A percentile compares a stretch with the other conserved stretches of the same genome.
Conservation (phyloP, 768 basidiomycete species). For the Ephemerocybe angulata region DNA sequence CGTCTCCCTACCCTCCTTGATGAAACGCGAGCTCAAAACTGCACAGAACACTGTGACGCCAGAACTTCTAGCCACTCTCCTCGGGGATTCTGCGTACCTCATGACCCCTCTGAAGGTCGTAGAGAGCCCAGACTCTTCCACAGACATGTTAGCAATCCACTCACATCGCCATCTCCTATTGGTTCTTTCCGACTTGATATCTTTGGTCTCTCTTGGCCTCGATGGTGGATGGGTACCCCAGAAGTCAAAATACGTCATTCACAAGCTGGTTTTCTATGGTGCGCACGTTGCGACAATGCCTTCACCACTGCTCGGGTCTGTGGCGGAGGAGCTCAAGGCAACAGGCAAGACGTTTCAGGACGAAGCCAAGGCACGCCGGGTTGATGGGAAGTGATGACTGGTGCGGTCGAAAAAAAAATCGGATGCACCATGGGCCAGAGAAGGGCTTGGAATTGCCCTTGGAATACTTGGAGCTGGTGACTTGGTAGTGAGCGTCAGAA, state of each 20-base stretch:
- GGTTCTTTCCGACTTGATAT: conserved; percentile 53
- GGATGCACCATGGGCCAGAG: background rate
- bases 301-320: conserved; percentile 31
- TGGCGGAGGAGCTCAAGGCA: conserved; percentile 37
- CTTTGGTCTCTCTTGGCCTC: conserved; percentile 32
- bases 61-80: conserved; percentile 47
- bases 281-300: conserved; percentile 57
- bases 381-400: background rate
- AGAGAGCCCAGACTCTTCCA: conserved; percentile 11
- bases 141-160: conserved; percentile 26
- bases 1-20: conserved; percentile 15
- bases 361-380: background rate
- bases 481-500: too few relatives aligned
- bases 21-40: conserved; percentile 7
- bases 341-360: background rate
- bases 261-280: conserved; percentile 69
- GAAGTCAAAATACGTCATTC: conserved; percentile 37
- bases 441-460: background rate
- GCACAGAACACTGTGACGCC: conserved; percentile 34
- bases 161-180: conserved; percentile 40
- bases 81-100: conserved; percentile 52
- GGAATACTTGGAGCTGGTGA: too few relatives aligned
- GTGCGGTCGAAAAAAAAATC: background rate
- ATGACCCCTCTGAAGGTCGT: conserved; percentile 46
- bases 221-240: conserved; percentile 1